Evolutionary conservation across 1,284 basidiomycete species (phyloP), one percentile per base, ranked within the genome.

Genomic region (Porodaedalea pini): DNA sequence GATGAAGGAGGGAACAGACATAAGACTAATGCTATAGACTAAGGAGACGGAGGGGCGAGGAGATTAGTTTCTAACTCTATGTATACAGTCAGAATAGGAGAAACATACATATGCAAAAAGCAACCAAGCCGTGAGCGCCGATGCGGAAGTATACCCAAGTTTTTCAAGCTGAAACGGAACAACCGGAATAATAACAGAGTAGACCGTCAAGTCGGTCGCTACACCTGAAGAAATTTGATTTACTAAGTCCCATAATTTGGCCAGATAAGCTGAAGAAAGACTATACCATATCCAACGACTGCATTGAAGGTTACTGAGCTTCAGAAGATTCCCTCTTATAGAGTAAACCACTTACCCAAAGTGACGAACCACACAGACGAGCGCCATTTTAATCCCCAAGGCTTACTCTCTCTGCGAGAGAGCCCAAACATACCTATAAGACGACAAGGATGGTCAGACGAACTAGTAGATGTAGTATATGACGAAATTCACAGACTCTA

Each of bases 141-240:
- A 86, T 7, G 86, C 76, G 8, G 71, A 64, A 0, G 64, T 65
- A 62, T 85, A 85, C 0, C 77, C 74, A 34, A 88, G 74, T 8
- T 62, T 65, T 63, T 87, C 78, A 4, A 90, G 75, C 44, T 83
- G 83, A 66, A 89, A 92, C 0, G 90, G 90, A 57, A 92, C 74
- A 44, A 92, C 83, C 2, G 90, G 89, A 25, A 88, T 82, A 49
- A 88, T 80, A 47, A 86, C 75, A 1, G 86, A 84, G 64, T 89
- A 90, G 0, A 85, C 78, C 15, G 88, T 70, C 0, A 86, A 65
- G 66, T 89, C 86, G 0, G 79, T 80, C 1, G 78, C 75, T 36
- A 89, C 75, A 0, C 85, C 87, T 88, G 27, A 51, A n/a, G n/a
- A n/a, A n/a, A n/a, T n/a, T 21, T 32, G 11, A 19, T 27, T 13